A percentile compares a stretch with the other conserved stretches of the same genome.
Evolutionary conservation across 805 yeast species (phyloP).

Genomic region (Suhomyces pyralidae): DNA sequence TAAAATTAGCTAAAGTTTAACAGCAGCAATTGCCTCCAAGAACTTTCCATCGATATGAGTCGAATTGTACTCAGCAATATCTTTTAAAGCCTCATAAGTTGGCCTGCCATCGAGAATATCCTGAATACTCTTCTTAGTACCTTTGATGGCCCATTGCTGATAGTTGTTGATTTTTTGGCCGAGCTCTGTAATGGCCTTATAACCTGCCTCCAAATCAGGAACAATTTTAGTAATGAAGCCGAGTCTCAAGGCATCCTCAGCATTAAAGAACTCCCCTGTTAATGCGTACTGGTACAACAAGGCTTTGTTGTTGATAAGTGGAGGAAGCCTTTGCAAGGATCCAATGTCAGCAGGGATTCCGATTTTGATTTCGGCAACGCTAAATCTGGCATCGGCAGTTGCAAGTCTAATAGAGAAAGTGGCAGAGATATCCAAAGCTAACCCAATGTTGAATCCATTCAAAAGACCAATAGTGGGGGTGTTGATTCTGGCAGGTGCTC

Average conservation of each 20-base stretch:
- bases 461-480: slow-evolving; percentile 66
- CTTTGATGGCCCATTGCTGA: slow-evolving; percentile 59
- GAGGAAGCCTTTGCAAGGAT: slow-evolving; percentile 63
- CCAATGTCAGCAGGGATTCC: slow-evolving; percentile 83
- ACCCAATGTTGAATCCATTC: slow-evolving; percentile 64
- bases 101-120: slow-evolving; percentile 31
- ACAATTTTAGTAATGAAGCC: slow-evolving; percentile 54
- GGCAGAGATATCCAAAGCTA: slow-evolving; percentile 65
- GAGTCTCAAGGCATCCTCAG: slow-evolving; percentile 50
- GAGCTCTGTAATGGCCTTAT: slow-evolving; percentile 45
- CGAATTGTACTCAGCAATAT: slow-evolving; percentile 55
- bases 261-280: slow-evolving; percentile 56
- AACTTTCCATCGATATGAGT: slow-evolving; percentile 20
- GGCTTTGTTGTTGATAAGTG: slow-evolving; percentile 51
- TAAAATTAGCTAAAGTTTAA: background rate
- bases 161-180: slow-evolving; percentile 48
- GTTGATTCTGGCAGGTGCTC: slow-evolving; percentile 43
- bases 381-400: slow-evolving; percentile 48
- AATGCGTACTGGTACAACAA: slow-evolving; percentile 58
- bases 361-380: slow-evolving; percentile 67
- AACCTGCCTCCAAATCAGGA: slow-evolving; percentile 47
- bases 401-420: slow-evolving; percentile 59
- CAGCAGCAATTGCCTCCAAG: background rate
- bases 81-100: slow-evolving; percentile 46
- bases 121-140: slow-evolving; percentile 58